phyloP scores from a whole-genome alignment of 768 basidiomycete genomes.

The Amanita thiersii region DNA sequence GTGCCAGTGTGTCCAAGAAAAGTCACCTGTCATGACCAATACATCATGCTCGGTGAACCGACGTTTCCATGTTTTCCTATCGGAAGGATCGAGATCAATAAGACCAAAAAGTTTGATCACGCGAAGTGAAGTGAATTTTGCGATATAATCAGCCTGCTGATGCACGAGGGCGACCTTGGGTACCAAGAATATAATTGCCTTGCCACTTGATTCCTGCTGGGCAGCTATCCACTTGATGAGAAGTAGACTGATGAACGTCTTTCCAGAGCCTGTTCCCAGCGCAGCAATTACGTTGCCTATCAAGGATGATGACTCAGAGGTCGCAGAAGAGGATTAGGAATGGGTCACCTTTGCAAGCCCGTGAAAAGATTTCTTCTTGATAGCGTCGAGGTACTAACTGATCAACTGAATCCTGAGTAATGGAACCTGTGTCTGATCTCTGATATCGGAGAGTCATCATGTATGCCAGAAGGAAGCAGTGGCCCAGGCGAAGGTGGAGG shows the following conservation, averaged over 20 bases:
- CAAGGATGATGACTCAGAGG: slow-evolving; percentile 17
- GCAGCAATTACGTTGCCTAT: slow-evolving; percentile 64
- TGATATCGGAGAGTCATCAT: too few species aligned
- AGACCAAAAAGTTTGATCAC: slow-evolving; percentile 66
- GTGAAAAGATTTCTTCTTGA: slow-evolving; percentile 59
- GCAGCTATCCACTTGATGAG: slow-evolving; percentile 71
- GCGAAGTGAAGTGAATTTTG: slow-evolving; percentile 54
- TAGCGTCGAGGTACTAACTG: slow-evolving; percentile 37
- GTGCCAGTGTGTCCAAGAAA: not conserved
- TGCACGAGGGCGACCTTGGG: slow-evolving; percentile 82
- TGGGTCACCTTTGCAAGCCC: not conserved
- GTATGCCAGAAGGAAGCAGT: too few species aligned
- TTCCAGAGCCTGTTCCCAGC: slow-evolving; percentile 70
- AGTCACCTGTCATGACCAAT: slow-evolving; percentile 76
- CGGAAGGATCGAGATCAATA: slow-evolving; percentile 61
- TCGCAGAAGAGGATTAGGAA: not conserved
- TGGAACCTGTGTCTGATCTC: not conserved
- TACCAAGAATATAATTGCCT: slow-evolving; percentile 72
- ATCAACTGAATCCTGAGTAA: not conserved
- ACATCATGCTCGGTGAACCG: slow-evolving; percentile 63
- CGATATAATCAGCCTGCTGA: slow-evolving; percentile 68
- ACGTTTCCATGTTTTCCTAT: slow-evolving; percentile 55
- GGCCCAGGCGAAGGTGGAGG: too few species aligned
- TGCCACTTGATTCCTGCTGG: slow-evolving; percentile 39
- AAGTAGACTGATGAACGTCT: slow-evolving; percentile 68